Conservation (phyloP, 2,329 filamentous ascomycete species). For the Massarina eburnea region DNA sequence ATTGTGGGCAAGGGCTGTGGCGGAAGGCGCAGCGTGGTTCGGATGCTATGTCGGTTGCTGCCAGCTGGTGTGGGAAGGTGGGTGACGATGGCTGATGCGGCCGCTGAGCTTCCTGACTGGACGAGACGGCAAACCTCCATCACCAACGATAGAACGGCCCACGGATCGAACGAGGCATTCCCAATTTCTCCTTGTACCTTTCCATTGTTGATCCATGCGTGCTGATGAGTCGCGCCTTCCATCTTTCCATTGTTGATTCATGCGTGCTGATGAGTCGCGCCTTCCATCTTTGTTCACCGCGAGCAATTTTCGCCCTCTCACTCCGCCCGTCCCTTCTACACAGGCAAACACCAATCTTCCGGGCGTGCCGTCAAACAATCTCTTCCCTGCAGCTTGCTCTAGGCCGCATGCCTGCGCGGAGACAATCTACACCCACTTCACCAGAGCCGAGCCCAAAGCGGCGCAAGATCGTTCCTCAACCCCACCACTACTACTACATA, state of each 20-base stretch:
- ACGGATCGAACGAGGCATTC: slow-evolving; percentile 4
- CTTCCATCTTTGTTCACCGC: slow-evolving; percentile 30
- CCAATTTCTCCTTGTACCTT: neutral
- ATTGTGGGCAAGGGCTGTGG: slow-evolving; percentile 2
- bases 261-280: slow-evolving; percentile 32
- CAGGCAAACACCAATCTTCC: neutral
- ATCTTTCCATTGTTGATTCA: slow-evolving; percentile 18
- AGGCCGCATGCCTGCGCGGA: slow-evolving; percentile 36
- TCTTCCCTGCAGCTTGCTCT: slow-evolving; percentile 8
- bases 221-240: neutral
- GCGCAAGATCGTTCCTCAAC: slow-evolving; percentile 23
- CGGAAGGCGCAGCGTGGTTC: neutral
- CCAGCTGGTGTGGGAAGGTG: slow-evolving; percentile 17
- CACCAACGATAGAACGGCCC: slow-evolving; percentile 13
- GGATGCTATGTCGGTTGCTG: slow-evolving; percentile 3
- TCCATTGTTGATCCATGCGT: neutral
- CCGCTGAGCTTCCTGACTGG: slow-evolving; percentile 37
- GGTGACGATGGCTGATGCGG: slow-evolving; percentile 33
- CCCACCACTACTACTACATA: slow-evolving; percentile 18
- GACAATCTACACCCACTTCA: slow-evolving; percentile 14
- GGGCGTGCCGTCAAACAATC: neutral
- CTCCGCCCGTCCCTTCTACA: neutral
- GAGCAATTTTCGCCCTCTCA: slow-evolving; percentile 22
- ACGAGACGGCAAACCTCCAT: slow-evolving; percentile 30
- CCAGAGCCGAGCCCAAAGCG: slow-evolving; percentile 34